Conservation (phyloP, 495 filamentous ascomycete species). For the Aspergillus steynii region DNA sequence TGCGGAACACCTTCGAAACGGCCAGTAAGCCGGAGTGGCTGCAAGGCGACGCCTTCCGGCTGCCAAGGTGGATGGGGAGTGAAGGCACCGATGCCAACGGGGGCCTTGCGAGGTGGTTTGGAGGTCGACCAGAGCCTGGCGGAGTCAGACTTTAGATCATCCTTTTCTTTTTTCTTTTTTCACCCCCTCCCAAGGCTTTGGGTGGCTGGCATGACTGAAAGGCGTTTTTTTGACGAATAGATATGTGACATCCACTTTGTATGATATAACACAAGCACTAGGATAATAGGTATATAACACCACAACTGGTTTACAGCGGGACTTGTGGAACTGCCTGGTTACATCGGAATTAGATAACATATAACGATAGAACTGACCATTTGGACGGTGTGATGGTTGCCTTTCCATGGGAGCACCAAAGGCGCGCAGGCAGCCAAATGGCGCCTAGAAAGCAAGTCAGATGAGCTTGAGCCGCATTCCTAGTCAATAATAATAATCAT, state of each 20-base stretch:
- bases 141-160: conserved; percentile 36
- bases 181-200: conserved; percentile 32
- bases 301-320: background rate
- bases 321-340: background rate
- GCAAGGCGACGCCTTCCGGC: conserved; percentile 65
- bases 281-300: background rate
- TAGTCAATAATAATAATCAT: no score
- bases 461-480: no score
- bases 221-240: conserved; percentile 11
- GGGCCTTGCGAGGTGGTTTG: conserved; percentile 51
- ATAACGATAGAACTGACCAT: no score
- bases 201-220: conserved; percentile 12
- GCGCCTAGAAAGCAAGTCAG: no score
- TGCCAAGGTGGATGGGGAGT: conserved; percentile 77
- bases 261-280: background rate
- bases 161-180: conserved; percentile 2
- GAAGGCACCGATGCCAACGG: conserved; percentile 39
- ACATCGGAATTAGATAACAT: background rate
- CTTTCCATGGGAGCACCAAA: background rate
- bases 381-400: background rate
- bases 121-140: conserved; percentile 53
- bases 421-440: no score
- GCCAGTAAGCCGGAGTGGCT: conserved; percentile 80
- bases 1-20: conserved; percentile 89
- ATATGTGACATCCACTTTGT: conserved; percentile 3